phyloP scores from a whole-genome alignment of 257 asterid species.

The Ajuga chamaepitys region DNA sequence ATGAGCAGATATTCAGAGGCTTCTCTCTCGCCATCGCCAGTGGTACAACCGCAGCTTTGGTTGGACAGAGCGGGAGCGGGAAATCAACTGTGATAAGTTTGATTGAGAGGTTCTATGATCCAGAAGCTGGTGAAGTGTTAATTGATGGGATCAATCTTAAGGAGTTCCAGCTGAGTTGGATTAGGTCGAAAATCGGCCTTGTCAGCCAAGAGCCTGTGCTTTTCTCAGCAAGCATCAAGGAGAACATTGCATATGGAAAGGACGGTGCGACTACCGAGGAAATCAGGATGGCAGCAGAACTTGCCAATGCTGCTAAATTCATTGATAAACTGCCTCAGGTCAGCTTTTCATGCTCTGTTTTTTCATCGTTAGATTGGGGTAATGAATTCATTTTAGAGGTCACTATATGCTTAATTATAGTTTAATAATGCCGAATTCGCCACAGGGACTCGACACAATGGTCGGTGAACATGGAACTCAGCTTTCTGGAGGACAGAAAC shows the following conservation, averaged over 20 bases:
- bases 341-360: not conserved
- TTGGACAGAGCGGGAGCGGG: slow-evolving; percentile 84
- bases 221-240: slow-evolving; percentile 60
- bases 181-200: slow-evolving; percentile 62
- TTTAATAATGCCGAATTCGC: not conserved
- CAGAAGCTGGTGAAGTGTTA: slow-evolving; percentile 51
- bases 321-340: slow-evolving; percentile 64
- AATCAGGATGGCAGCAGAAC: slow-evolving; percentile 52
- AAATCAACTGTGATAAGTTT: slow-evolving; percentile 66
- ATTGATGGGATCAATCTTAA: slow-evolving; percentile 56
- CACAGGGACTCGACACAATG: slow-evolving; percentile 57
- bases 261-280: slow-evolving; percentile 58
- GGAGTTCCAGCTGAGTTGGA: slow-evolving; percentile 60
- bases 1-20: slow-evolving; percentile 52
- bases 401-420: too few relatives aligned
- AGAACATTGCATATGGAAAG: slow-evolving; percentile 64
- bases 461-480: slow-evolving; percentile 81
- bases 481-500: slow-evolving; percentile 80
- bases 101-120: slow-evolving; percentile 77
- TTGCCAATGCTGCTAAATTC: slow-evolving; percentile 70
- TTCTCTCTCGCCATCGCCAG: slow-evolving; percentile 48
- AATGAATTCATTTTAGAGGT: too few relatives aligned
- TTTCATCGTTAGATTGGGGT: too few relatives aligned
- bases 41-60: slow-evolving; percentile 62
- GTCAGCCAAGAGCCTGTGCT: slow-evolving; percentile 86